These are phyloP conservation scores for Escovopsis sp. DNA, from an alignment of 2,329 filamentous ascomycete species.

Conservation along the genomic window DNA sequence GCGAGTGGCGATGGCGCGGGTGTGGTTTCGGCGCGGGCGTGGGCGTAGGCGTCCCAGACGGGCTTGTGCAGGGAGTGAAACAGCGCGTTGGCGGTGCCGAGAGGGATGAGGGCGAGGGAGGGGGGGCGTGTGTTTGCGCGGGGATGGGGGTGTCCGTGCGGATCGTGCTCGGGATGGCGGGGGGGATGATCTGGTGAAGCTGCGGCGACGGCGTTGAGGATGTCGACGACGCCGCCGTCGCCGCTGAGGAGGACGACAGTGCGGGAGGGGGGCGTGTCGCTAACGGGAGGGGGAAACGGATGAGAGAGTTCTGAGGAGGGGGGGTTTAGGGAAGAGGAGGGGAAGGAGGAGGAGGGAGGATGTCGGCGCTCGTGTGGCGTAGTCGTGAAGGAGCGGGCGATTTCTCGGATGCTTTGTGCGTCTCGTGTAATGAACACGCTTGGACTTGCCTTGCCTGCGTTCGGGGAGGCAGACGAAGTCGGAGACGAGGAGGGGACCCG, in stretches of 20 bases:
- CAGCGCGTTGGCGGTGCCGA: slow-evolving; percentile 51
- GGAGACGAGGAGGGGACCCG: background rate
- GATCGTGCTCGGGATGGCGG: no score
- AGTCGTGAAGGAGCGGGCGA: slow-evolving; percentile 28
- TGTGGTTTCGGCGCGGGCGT: slow-evolving; percentile 4
- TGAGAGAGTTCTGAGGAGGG: no score
- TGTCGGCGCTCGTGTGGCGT: no score
- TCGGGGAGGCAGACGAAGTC: no score
- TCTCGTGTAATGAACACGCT: slow-evolving; percentile 46
- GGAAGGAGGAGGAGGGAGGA: slow-evolving; percentile 3
- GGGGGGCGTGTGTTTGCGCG: slow-evolving; percentile 16
- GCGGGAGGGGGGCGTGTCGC: slow-evolving; percentile 4
- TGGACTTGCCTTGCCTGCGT: background rate
- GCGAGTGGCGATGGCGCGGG: slow-evolving; percentile 25
- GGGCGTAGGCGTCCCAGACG: slow-evolving; percentile 22
- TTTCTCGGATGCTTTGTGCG: slow-evolving; percentile 45
- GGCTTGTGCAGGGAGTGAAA: slow-evolving; percentile 48
- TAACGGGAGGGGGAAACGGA: no score
- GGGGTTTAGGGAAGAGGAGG: slow-evolving; percentile 17
- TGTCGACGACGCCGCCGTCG: slow-evolving; percentile 73
- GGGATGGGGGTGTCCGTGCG: background rate
- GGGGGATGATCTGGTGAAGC: no score
- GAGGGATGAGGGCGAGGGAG: slow-evolving; percentile 38
- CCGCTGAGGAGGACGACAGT: slow-evolving; percentile 69
- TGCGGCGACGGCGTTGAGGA: slow-evolving; percentile 47